A percentile compares a stretch with the other conserved stretches of the same genome.
These are phyloP conservation scores for Reutealis trisperma DNA, from an alignment of 345 rosid species.

Conservation along the genomic window DNA sequence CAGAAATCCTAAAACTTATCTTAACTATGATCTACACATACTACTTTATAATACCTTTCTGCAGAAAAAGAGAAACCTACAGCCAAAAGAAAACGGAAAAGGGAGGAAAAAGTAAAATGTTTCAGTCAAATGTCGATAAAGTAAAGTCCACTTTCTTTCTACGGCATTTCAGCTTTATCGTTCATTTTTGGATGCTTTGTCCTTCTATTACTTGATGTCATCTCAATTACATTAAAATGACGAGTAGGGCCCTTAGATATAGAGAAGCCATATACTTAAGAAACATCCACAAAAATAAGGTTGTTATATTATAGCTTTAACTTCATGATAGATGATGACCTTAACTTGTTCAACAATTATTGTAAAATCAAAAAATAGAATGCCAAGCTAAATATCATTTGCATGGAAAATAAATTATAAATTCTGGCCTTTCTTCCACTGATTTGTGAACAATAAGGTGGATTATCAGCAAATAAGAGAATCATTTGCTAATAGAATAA, in stretches of 20 bases:
- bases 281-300: neutral
- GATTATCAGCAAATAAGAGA: neutral
- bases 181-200: neutral
- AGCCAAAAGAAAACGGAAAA: neutral
- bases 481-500: neutral
- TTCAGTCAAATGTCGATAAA: neutral
- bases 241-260: neutral
- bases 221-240: neutral
- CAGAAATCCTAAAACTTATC: neutral
- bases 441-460: neutral
- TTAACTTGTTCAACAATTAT: no score
- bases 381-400: neutral
- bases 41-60: constrained; percentile 1
- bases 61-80: neutral
- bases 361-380: neutral
- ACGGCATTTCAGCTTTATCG: neutral
- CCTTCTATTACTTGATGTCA: neutral
- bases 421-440: constrained; percentile 1
- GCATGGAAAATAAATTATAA: neutral
- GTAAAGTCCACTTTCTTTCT: neutral
- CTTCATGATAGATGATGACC: neutral
- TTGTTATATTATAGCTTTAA: neutral
- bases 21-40: no score
- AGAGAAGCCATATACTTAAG: neutral
- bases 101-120: neutral